A percentile compares a stretch with the other conserved stretches of the same genome.
Conservation (phyloP, 1,284 basidiomycete species). For the Cutaneotrichosporon cyanovorans region DNA sequence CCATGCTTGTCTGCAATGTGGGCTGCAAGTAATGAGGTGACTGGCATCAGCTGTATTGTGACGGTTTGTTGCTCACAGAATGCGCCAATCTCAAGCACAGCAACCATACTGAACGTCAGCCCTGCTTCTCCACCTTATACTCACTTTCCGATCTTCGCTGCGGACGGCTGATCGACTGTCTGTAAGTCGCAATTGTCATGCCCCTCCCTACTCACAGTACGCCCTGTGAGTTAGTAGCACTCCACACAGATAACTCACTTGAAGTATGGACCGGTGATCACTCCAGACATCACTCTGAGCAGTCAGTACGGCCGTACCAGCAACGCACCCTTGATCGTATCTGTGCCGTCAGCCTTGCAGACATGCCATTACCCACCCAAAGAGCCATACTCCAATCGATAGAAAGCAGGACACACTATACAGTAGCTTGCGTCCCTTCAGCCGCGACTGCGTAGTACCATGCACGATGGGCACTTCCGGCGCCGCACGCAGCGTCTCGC, state of each 20-base stretch:
- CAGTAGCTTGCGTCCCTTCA: constrained; percentile 62
- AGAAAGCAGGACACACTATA: constrained; percentile 33
- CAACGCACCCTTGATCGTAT: constrained; percentile 78
- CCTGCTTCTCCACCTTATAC: background rate
- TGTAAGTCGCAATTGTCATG: constrained; percentile 4
- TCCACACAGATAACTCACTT: constrained; percentile 38
- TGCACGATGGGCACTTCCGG: too few species aligned
- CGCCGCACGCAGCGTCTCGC: too few species aligned
- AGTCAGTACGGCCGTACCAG: background rate
- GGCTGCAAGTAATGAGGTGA: constrained; percentile 84
- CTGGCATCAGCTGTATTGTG: constrained; percentile 46
- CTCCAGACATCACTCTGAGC: constrained; percentile 46
- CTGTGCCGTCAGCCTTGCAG: constrained; percentile 20
- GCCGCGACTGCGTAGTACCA: background rate
- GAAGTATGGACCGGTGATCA: constrained; percentile 91
- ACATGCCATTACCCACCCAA: constrained; percentile 51
- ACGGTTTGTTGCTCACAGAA: constrained; percentile 56
- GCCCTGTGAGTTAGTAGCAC: constrained; percentile 19
- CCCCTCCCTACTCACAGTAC: constrained; percentile 18
- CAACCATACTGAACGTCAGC: constrained; percentile 71
- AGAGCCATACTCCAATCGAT: constrained; percentile 52
- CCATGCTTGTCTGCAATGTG: constrained; percentile 80
- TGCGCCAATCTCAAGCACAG: constrained; percentile 84
- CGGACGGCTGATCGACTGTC: constrained; percentile 61
- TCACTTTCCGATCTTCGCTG: constrained; percentile 49